A percentile compares a stretch with the other conserved stretches of the same genome.
Conservation (phyloP, 148 eudicot species). For the Mesembryanthemum crystallinum region DNA sequence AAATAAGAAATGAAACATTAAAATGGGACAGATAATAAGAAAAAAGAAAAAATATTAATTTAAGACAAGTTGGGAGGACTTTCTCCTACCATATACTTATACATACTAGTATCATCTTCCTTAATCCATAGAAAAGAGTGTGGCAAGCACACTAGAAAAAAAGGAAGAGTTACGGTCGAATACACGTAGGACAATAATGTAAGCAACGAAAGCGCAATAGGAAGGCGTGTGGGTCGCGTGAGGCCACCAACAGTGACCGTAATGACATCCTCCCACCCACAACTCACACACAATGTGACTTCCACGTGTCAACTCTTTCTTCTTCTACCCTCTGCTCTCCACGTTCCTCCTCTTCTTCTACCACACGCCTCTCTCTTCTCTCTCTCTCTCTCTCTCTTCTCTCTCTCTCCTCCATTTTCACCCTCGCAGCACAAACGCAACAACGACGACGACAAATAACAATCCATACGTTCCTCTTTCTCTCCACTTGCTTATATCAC, state of each 20-base stretch:
- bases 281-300: not conserved
- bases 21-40: too few species aligned
- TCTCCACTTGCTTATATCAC: not conserved
- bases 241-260: not conserved
- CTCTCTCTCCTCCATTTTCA: not conserved
- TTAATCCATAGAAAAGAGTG: not conserved
- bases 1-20: too few species aligned
- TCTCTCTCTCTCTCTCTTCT: slow-evolving; percentile 13
- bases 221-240: slow-evolving; percentile 7
- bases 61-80: too few species aligned
- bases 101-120: too few species aligned
- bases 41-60: too few species aligned
- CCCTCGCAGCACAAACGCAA: not conserved
- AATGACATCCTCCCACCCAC: not conserved
- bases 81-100: too few species aligned
- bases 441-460: not conserved
- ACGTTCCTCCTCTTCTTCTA: not conserved
- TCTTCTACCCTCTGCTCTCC: slow-evolving; percentile 25
- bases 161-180: not conserved
- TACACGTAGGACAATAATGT: slow-evolving; percentile 11
- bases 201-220: not conserved
- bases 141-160: not conserved
- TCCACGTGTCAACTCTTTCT: slow-evolving; percentile 2
- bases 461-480: not conserved
- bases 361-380: slow-evolving; percentile 12